Evolutionary conservation across 2,329 filamentous ascomycete genomes (phyloP).

Genomic region (Paracoccidioides brasiliensis): DNA sequence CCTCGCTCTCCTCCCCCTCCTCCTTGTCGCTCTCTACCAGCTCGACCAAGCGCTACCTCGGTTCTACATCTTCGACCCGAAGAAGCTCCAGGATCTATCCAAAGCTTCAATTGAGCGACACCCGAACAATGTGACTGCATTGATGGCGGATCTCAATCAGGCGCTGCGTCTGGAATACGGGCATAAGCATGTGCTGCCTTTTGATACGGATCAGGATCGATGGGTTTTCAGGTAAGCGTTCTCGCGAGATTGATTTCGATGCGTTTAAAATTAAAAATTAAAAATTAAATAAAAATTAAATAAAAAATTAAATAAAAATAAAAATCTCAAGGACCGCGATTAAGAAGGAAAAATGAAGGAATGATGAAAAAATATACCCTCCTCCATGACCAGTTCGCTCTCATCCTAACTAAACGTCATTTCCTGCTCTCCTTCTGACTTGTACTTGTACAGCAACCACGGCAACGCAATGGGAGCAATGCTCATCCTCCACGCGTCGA

Average conservation of each 20-base stretch:
- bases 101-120: conserved; percentile 18
- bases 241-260: not conserved
- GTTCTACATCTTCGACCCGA: conserved; percentile 15
- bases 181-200: conserved; percentile 5
- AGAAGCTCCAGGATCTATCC: conserved; percentile 13
- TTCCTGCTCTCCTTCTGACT: not conserved
- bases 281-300: no score
- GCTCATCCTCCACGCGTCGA: conserved; percentile 69
- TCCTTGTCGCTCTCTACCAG: conserved; percentile 5
- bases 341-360: not conserved
- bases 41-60: conserved; percentile 5
- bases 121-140: conserved; percentile 21
- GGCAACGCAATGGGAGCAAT: conserved; percentile 45
- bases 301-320: no score
- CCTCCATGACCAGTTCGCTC: not conserved
- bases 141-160: conserved; percentile 7
- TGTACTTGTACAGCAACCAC: conserved; percentile 3
- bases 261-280: no score
- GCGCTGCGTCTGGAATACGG: conserved; percentile 8
- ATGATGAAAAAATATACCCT: not conserved
- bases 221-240: conserved; percentile 53
- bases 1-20: conserved; percentile 1
- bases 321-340: no score
- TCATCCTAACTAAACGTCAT: not conserved
- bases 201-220: conserved; percentile 43